Conservation (phyloP, 306 rosid species). For the Hippophae rhamnoides region DNA sequence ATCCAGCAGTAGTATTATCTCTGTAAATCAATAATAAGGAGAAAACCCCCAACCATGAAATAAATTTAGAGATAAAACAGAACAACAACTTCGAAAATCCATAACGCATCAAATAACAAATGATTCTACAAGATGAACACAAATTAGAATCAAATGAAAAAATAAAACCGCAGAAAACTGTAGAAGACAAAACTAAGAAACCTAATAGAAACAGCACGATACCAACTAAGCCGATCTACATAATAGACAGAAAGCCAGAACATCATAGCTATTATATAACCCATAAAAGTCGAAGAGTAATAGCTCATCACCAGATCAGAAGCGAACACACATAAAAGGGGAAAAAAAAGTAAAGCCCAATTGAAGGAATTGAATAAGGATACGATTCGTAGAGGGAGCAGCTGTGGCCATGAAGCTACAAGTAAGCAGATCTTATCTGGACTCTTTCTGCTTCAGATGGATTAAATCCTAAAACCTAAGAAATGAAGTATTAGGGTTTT, state of each 20-base stretch:
- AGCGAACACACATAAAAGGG: neutral
- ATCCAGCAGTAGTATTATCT: too few species aligned
- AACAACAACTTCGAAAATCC: neutral
- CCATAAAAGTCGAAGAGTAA: slow-evolving; percentile 16
- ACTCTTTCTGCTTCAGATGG: neutral
- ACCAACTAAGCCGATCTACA: slow-evolving; percentile 22
- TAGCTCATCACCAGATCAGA: slow-evolving; percentile 14
- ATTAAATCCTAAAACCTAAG: slow-evolving; percentile 27
- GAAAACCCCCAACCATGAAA: neutral
- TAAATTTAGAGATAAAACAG: neutral
- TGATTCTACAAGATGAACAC: neutral
- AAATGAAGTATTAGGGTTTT: slow-evolving; percentile 14
- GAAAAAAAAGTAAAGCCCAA: neutral
- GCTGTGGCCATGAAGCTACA: slow-evolving; percentile 65
- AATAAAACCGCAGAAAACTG: neutral
- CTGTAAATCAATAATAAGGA: too few species aligned
- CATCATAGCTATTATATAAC: neutral
- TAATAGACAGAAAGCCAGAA: neutral
- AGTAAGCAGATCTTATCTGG: slow-evolving; percentile 29
- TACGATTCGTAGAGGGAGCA: slow-evolving; percentile 86
- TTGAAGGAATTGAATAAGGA: neutral
- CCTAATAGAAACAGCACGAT: neutral
- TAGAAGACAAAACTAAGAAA: neutral
- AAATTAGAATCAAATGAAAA: neutral
- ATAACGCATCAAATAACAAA: neutral